Base-by-base conservation (phyloP, 305 asterid species). In the Solanum aculeatissimum region DNA sequence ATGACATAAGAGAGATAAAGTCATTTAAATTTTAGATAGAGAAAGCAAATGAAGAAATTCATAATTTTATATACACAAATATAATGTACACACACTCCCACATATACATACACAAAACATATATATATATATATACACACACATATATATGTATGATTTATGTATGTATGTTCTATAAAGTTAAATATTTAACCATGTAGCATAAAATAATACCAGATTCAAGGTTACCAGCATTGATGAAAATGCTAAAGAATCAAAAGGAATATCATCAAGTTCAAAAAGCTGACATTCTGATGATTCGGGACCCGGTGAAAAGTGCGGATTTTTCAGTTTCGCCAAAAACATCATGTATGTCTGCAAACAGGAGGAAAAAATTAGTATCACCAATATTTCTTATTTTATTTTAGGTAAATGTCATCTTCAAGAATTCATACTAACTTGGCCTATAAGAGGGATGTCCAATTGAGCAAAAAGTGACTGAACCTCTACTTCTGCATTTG, bases 391-490 rank as follows among this genome's bases (percentile, higher is more conserved):
- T 70, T 55, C 60, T 43, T 9, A 40, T 47, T 79, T 47, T 58
- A 79, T 40, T 45, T 35, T 38, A 71, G 16, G 40, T 55, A 83
- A 75, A 70, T 45, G 32, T 65, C 49, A 32, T 81, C 43, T 81
- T 83, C 82, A 84, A 65, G 70, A 70, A 45, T 29, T 70, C 83
- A 38, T 62, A 58, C 88, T 90, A 83, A 93, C 99, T 87, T 95
- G 98, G 87, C 99, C 97, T 62, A 97, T 97, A 47, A 93, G 98
- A 87, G 99, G 98, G 87, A 97, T 92, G 89, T 97, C 99, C 88
- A 95, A 86, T 54, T 95, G 99, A 60, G 96, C 93, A 89, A 95
- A 97, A 11, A 98, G 97, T 13, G 98, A 91, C n/a, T 89, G 85
- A 85, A 95, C 90, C 86, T 95, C 98, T 15, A 95, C 98, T 85